These are phyloP conservation scores for Trichoderma endophyticum DNA, from an alignment of 2,329 filamentous ascomycete species.

Conservation along the genomic window DNA sequence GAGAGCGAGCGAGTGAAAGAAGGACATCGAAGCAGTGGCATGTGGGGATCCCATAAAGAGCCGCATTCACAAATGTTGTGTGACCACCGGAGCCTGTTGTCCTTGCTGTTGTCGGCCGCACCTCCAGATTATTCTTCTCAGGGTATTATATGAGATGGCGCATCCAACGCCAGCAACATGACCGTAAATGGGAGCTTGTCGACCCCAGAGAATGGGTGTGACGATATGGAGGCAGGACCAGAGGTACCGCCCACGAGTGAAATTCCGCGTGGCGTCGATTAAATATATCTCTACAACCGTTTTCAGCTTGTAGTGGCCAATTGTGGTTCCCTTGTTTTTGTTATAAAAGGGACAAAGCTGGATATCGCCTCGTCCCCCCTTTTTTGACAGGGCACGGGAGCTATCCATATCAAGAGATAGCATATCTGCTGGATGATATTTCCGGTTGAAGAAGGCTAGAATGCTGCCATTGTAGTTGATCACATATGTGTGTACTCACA, in stretches of 20 bases:
- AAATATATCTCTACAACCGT: neutral
- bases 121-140: neutral
- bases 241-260: neutral
- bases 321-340: neutral
- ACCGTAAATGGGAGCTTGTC: neutral
- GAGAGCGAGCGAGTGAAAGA: neutral
- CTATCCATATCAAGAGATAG: neutral
- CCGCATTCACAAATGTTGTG: conserved; percentile 17
- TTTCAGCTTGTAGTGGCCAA: neutral
- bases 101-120: neutral
- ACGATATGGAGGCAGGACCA: neutral
- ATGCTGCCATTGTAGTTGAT: neutral
- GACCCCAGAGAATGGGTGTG: neutral
- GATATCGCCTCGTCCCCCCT: neutral
- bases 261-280: neutral
- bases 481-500: neutral
- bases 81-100: conserved; percentile 11
- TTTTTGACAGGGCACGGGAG: neutral
- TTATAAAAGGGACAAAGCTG: neutral
- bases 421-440: neutral
- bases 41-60: conserved; percentile 4
- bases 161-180: conserved; percentile 4
- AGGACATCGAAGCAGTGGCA: neutral
- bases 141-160: neutral
- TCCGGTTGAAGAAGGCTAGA: neutral